Evolutionary conservation across 2,329 filamentous ascomycete species (phyloP).

Genomic region (Penicillium hesseltinei): DNA sequence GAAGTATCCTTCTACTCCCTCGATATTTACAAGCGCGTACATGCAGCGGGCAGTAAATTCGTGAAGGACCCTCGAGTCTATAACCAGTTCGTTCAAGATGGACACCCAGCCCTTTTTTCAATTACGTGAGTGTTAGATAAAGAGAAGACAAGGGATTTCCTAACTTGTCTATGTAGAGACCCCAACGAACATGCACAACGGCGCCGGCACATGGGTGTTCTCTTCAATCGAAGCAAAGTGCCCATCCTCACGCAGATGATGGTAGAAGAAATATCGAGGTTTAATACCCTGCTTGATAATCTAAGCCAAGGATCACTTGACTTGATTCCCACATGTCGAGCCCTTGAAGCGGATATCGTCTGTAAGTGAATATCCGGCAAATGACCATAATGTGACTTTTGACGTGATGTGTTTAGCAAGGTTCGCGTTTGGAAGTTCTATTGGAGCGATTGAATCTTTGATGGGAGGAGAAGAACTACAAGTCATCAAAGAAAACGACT

Average conservation of each 20-base stretch:
- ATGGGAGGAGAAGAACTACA: neutral
- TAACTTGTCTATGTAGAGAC: neutral
- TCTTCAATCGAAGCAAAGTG: neutral
- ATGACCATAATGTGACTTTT: neutral
- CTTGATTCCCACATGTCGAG: neutral
- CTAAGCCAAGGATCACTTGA: neutral
- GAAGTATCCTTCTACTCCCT: neutral
- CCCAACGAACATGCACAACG: neutral
- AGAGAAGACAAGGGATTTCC: neutral
- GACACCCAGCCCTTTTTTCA: neutral
- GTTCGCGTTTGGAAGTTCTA: neutral
- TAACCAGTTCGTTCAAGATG: neutral
- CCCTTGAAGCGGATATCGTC: neutral
- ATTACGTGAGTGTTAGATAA: neutral
- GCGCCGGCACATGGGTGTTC: neutral
- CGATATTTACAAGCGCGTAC: neutral
- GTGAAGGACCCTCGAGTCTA: neutral
- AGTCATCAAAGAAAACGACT: neutral
- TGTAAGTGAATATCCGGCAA: neutral
- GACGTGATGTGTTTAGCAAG: neutral
- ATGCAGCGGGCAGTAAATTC: neutral
- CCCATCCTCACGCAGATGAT: neutral
- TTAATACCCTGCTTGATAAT: neutral
- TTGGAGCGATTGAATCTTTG: neutral
- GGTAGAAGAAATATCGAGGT: neutral